Percentiles rank a stretch among this genome's conserved stretches.
phyloP scores from a whole-genome alignment of 1,284 basidiomycete species.

The Ceratobasidium theobromae region DNA sequence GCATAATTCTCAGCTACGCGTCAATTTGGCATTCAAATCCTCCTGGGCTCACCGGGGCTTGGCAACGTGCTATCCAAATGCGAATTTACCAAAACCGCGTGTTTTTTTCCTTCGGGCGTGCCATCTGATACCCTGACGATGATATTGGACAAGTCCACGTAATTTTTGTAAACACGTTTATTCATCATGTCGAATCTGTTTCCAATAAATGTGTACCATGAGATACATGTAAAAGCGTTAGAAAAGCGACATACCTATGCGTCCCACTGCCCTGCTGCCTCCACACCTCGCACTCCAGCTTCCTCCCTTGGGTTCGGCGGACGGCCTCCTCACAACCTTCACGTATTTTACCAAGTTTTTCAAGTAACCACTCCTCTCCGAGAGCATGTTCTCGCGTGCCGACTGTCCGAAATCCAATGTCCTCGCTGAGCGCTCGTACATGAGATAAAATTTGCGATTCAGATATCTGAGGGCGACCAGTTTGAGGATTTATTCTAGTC shows the following conservation, averaged over 20 bases:
- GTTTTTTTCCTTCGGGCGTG: conserved; percentile 67
- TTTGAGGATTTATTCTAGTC: neutral
- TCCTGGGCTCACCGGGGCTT: conserved; percentile 29
- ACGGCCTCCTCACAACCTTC: conserved; percentile 61
- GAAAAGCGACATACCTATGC: conserved; percentile 62
- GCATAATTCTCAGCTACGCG: too few species aligned
- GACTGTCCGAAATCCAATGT: conserved; percentile 89
- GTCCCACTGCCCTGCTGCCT: conserved; percentile 81
- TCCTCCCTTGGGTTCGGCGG: conserved; percentile 47
- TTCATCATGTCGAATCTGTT: conserved; percentile 81
- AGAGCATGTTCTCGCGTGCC: conserved; percentile 87
- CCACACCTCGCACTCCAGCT: conserved; percentile 85
- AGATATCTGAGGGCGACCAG: conserved; percentile 65
- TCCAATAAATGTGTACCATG: neutral
- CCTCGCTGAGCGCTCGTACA: conserved; percentile 70
- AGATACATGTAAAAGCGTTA: conserved; percentile 25
- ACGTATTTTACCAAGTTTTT: conserved; percentile 62
- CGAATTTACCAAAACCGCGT: conserved; percentile 85
- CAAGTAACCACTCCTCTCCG: conserved; percentile 82
- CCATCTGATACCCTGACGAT: conserved; percentile 86
- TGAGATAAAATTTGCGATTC: conserved; percentile 65
- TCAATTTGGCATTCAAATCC: neutral
- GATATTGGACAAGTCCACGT: conserved; percentile 85
- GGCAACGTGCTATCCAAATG: conserved; percentile 70
- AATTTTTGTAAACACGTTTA: conserved; percentile 87